phyloP scores from a whole-genome alignment of 345 rosid species.

The Stellera chamaejasme region DNA sequence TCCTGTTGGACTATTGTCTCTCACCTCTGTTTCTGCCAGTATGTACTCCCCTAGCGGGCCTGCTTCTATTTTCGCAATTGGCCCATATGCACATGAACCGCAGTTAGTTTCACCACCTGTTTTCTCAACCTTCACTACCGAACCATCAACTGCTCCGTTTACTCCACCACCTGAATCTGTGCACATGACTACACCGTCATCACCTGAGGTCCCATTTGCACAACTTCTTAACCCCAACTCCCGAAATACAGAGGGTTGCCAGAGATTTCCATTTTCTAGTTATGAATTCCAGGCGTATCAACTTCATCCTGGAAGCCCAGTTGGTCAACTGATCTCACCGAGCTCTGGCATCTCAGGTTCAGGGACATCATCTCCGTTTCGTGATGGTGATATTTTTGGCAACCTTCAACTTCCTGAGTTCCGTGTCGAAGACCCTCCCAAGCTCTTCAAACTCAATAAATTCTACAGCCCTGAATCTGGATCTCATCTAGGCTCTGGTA shows the following conservation, averaged over 20 bases:
- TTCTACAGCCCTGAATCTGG: slow-evolving; percentile 30
- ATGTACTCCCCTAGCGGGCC: slow-evolving; percentile 69
- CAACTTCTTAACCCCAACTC: slow-evolving; percentile 51
- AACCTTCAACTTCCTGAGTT: slow-evolving; percentile 49
- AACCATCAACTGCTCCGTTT: slow-evolving; percentile 97
- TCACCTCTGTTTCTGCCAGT: slow-evolving; percentile 49
- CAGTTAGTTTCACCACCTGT: slow-evolving; percentile 95
- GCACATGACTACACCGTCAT: slow-evolving; percentile 85
- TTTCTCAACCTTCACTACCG: slow-evolving; percentile 83
- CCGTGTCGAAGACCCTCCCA: slow-evolving; percentile 50
- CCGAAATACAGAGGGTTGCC: slow-evolving; percentile 27
- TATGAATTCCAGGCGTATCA: slow-evolving; percentile 79
- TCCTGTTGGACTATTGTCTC: slow-evolving; percentile 58
- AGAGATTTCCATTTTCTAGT: slow-evolving; percentile 37
- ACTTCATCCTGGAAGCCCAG: slow-evolving; percentile 92
- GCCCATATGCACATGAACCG: slow-evolving; percentile 91
- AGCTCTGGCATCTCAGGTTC: slow-evolving; percentile 86
- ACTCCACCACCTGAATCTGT: slow-evolving; percentile 88
- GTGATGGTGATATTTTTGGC: slow-evolving; percentile 45
- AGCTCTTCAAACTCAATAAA: slow-evolving; percentile 52
- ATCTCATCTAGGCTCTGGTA: slow-evolving; percentile 36
- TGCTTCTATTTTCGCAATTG: slow-evolving; percentile 80
- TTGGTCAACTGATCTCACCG: slow-evolving; percentile 83
- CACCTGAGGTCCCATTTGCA: slow-evolving; percentile 97
- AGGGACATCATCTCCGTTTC: slow-evolving; percentile 88